These are phyloP conservation scores for Neofusicoccum kwambonambiense DNA, from an alignment of 2,329 filamentous ascomycete genomes.

Conservation along the genomic window DNA sequence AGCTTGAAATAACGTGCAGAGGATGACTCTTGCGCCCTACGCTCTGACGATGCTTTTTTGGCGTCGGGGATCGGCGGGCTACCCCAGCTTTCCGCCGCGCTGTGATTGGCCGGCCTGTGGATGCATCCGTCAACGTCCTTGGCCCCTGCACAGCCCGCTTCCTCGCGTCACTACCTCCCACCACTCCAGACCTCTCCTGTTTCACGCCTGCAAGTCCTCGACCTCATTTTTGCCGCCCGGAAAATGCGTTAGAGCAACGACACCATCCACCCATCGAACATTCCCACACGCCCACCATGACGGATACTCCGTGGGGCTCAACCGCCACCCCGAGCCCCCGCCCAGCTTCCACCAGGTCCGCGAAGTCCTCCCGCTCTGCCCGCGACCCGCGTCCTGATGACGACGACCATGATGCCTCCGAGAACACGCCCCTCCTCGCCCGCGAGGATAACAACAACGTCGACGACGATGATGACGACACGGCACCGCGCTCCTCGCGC, in stretches of 20 bases:
- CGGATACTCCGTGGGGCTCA: slow-evolving; percentile 37
- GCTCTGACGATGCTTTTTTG: background rate
- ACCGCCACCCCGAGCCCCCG: slow-evolving; percentile 37
- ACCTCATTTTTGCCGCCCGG: background rate
- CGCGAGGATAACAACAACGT: slow-evolving; percentile 27
- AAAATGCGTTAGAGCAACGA: background rate
- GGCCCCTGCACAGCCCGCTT: slow-evolving; percentile 4
- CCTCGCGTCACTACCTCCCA: slow-evolving; percentile 7
- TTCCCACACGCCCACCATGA: slow-evolving; percentile 25
- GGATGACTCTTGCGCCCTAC: slow-evolving; percentile 3
- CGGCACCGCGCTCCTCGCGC: slow-evolving; percentile 13
- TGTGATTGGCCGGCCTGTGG: background rate
- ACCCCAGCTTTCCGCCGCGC: background rate
- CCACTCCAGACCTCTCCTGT: background rate
- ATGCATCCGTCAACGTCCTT: background rate
- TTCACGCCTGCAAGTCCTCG: background rate
- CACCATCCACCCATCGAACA: background rate
- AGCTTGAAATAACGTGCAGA: background rate
- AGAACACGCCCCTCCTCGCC: slow-evolving; percentile 42
- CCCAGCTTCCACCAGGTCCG: slow-evolving; percentile 38
- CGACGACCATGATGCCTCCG: slow-evolving; percentile 27
- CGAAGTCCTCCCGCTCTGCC: slow-evolving; percentile 34
- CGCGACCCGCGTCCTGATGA: slow-evolving; percentile 8
- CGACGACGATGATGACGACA: slow-evolving; percentile 23
- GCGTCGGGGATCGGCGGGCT: background rate